Conservation (phyloP, 768 basidiomycete species). For the Podaxis sp. region DNA sequence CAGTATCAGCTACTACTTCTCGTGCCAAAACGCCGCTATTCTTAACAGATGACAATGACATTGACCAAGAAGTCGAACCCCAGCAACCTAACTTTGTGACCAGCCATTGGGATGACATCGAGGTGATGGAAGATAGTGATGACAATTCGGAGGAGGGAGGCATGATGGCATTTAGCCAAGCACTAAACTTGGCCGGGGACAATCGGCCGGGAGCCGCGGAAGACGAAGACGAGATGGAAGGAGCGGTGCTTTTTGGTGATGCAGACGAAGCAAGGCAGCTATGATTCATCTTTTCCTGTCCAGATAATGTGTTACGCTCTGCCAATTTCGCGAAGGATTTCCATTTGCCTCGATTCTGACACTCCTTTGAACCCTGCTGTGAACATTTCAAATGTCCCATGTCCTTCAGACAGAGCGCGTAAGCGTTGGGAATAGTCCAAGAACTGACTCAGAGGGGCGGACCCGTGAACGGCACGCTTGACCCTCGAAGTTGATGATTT, state of each 20-base stretch:
- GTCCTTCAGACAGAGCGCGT: constrained; percentile 79
- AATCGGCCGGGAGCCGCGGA: constrained; percentile 57
- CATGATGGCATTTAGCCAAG: constrained; percentile 77
- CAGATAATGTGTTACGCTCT: constrained; percentile 44
- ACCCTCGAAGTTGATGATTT: constrained; percentile 22
- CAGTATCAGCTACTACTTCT: not conserved
- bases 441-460: constrained; percentile 79
- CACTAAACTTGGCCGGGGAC: constrained; percentile 56
- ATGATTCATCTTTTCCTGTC: constrained; percentile 25
- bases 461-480: constrained; percentile 68
- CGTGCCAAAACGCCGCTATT: constrained; percentile 67
- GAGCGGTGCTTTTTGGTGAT: constrained; percentile 73
- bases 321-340: constrained; percentile 80
- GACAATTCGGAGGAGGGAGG: constrained; percentile 43
- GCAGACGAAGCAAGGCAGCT: constrained; percentile 75
- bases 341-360: constrained; percentile 54
- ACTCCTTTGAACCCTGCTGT: constrained; percentile 77
- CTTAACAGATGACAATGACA: constrained; percentile 60
- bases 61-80: constrained; percentile 37
- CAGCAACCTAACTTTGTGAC: constrained; percentile 33
- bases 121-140: constrained; percentile 28
- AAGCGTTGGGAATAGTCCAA: constrained; percentile 77
- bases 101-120: constrained; percentile 34
- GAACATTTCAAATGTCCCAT: constrained; percentile 77
- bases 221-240: constrained; percentile 77